These are phyloP conservation scores for Schizosaccharomyces osmophilus DNA, from an alignment of 805 yeast species.

Conservation along the genomic window DNA sequence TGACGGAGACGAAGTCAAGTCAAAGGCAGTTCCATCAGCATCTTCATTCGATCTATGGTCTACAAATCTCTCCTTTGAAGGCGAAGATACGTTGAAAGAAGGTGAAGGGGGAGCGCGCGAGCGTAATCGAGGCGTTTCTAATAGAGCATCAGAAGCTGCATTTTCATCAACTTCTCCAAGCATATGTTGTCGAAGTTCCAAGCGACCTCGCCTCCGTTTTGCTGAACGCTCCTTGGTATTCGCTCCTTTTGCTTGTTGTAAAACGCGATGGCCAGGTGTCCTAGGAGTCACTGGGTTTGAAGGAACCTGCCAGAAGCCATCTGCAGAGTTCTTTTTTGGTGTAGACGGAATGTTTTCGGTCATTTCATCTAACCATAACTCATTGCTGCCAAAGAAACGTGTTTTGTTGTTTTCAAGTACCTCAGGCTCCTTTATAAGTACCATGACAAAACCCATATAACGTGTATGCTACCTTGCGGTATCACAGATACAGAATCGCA, in stretches of 20 bases:
- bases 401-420: too few species aligned
- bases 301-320: neutral
- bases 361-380: neutral
- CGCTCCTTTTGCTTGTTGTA: neutral
- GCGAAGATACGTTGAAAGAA: neutral
- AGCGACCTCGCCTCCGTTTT: neutral
- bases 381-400: too few species aligned
- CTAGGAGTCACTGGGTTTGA: neutral
- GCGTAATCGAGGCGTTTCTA: neutral
- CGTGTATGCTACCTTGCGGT: too few species aligned
- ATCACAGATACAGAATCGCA: too few species aligned
- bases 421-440: too few species aligned
- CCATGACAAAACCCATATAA: too few species aligned
- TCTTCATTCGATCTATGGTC: neutral
- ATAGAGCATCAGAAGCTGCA: neutral
- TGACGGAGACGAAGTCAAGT: too few species aligned
- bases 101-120: neutral
- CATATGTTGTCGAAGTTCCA: neutral
- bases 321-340: neutral
- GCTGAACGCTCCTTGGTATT: neutral
- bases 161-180: neutral
- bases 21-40: too few species aligned
- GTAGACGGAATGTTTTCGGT: neutral
- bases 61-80: neutral
- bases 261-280: neutral